These are phyloP conservation scores for Galeopsis tetrahit DNA, from an alignment of 257 asterid species.

Conservation along the genomic window DNA sequence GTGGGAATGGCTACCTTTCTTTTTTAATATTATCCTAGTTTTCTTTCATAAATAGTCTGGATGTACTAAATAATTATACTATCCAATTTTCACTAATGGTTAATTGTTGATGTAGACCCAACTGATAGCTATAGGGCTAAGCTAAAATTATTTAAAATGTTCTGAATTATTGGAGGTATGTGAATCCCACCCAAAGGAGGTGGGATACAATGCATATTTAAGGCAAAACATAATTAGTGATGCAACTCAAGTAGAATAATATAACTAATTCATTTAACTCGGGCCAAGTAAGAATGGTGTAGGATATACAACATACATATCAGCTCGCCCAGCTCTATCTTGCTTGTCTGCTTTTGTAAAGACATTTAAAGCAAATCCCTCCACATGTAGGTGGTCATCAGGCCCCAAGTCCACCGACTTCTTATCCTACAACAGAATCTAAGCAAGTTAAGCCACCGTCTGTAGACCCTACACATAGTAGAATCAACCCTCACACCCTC, in stretches of 20 bases:
- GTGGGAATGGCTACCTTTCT: neutral
- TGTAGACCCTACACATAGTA: no score
- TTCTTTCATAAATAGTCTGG: no score
- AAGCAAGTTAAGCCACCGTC: neutral
- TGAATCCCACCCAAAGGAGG: neutral
- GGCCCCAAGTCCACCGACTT: slow-evolving; percentile 84
- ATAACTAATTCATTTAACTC: neutral
- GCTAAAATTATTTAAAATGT: no score
- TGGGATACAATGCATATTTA: neutral
- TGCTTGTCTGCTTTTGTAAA: slow-evolving; percentile 95
- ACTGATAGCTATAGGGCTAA: no score
- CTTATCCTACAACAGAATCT: slow-evolving; percentile 65
- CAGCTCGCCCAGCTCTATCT: slow-evolving; percentile 91
- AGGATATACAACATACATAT: slow-evolving; percentile 55
- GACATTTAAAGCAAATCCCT: slow-evolving; percentile 88
- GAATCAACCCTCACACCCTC: neutral
- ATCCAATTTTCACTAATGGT: neutral
- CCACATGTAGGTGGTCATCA: slow-evolving; percentile 80
- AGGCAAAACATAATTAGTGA: neutral
- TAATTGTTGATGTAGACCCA: no score
- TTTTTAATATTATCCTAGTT: neutral
- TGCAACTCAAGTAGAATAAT: neutral
- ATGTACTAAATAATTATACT: no score
- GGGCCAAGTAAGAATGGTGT: slow-evolving; percentile 3
- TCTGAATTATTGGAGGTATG: no score